phyloP scores from a whole-genome alignment of 2,329 filamentous ascomycete genomes.

The Ceratocystis lukuohia region DNA sequence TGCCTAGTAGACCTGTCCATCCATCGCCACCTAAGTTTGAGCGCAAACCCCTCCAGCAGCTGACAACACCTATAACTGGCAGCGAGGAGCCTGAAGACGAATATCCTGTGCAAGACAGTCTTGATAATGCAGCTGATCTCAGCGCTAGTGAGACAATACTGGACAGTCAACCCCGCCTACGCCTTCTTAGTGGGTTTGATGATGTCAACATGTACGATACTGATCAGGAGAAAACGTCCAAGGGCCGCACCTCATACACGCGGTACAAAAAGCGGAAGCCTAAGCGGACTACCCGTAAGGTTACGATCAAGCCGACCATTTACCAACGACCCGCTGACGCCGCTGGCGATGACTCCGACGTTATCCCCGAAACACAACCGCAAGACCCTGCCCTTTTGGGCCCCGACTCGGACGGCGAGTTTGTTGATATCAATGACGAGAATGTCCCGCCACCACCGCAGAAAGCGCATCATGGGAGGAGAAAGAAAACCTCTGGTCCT shows the following conservation, averaged over 20 bases:
- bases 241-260: constrained; percentile 44
- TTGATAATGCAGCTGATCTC: background rate
- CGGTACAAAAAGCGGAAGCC: constrained; percentile 73
- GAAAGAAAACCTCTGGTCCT: constrained; percentile 14
- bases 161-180: constrained; percentile 32
- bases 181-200: constrained; percentile 48
- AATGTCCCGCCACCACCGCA: background rate
- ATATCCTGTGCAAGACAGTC: background rate
- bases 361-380: constrained; percentile 30
- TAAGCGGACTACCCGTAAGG: constrained; percentile 60
- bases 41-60: background rate
- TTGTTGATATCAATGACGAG: constrained; percentile 23
- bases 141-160: constrained; percentile 25
- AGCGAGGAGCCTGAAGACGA: constrained; percentile 13
- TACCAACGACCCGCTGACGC: constrained; percentile 34
- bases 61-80: constrained; percentile 9
- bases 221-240: constrained; percentile 35
- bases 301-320: constrained; percentile 47
- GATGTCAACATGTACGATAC: constrained; percentile 48
- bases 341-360: constrained; percentile 29
- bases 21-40: constrained; percentile 21
- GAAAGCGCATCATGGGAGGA: constrained; percentile 8
- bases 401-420: constrained; percentile 24
- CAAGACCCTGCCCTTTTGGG: background rate
- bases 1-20: background rate